Conservation (phyloP, 1,284 basidiomycete genomes). For the Microbotryum lychnidis-dioicae region DNA sequence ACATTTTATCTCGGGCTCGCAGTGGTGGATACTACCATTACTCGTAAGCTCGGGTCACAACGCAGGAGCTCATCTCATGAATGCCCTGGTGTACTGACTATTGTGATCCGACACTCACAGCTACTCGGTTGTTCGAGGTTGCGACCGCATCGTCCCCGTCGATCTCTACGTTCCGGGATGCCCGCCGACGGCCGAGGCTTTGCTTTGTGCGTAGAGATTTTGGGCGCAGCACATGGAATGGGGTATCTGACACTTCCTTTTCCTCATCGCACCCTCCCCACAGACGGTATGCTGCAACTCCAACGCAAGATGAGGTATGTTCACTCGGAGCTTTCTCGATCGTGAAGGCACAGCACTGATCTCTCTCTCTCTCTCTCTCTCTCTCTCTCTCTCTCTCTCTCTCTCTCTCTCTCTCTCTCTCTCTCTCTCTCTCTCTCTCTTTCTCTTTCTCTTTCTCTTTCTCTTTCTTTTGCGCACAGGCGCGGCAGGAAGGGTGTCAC, state of each 20-base stretch:
- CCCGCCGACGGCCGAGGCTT: slow-evolving; percentile 72
- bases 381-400: too few relatives aligned
- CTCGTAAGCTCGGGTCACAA: too few relatives aligned
- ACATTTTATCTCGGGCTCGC: neutral
- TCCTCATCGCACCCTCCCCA: slow-evolving; percentile 42
- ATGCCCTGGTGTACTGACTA: slow-evolving; percentile 16
- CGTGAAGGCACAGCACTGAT: neutral
- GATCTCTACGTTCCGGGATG: slow-evolving; percentile 93
- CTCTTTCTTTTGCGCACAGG: neutral
- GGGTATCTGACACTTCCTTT: neutral
- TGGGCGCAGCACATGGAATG: neutral
- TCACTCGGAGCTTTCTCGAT: too few relatives aligned
- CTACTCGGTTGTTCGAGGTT: slow-evolving; percentile 98
- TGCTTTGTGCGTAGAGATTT: slow-evolving; percentile 45
- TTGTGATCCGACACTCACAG: slow-evolving; percentile 43
- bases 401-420: too few relatives aligned
- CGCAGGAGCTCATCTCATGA: too few relatives aligned
- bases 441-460: too few relatives aligned
- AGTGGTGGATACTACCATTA: slow-evolving; percentile 47
- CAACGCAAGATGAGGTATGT: slow-evolving; percentile 83
- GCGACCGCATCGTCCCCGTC: slow-evolving; percentile 96
- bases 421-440: neutral
- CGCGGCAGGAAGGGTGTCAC: neutral
- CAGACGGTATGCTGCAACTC: slow-evolving; percentile 46
- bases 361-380: too few relatives aligned